phyloP scores from a whole-genome alignment of 805 yeast species.

The Wickerhamiella sergipiensis region DNA sequence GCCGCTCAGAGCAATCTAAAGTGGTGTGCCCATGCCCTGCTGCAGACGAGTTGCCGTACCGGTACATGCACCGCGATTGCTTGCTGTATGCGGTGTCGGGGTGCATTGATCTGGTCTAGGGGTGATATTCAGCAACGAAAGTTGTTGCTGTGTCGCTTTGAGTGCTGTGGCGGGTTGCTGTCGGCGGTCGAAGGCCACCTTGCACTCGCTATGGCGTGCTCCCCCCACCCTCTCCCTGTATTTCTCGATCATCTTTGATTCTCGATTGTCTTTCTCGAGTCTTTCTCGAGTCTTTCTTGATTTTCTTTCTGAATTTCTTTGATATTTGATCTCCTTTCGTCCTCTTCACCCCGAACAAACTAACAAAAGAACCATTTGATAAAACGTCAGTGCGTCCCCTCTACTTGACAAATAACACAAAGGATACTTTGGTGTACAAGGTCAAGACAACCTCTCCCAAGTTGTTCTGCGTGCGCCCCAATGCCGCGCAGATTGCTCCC shows the following conservation, averaged over 20 bases:
- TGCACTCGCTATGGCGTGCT: too few species aligned
- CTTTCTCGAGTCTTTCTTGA: too few species aligned
- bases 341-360: too few species aligned
- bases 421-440: slow-evolving; percentile 66
- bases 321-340: too few species aligned
- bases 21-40: not conserved
- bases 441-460: slow-evolving; percentile 98
- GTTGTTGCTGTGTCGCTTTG: too few species aligned
- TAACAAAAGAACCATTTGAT: slow-evolving; percentile 11
- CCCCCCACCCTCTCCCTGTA: too few species aligned
- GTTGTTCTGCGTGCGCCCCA: slow-evolving; percentile 89
- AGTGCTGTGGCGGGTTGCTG: too few species aligned
- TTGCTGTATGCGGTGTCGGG: not conserved
- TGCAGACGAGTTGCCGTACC: not conserved
- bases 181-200: too few species aligned
- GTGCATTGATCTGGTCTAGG: not conserved
- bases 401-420: slow-evolving; percentile 35
- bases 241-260: too few species aligned
- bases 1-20: not conserved
- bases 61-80: not conserved
- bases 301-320: too few species aligned
- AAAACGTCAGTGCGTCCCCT: slow-evolving; percentile 7
- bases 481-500: slow-evolving; percentile 68
- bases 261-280: too few species aligned
- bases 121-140: too few species aligned